phyloP scores from a whole-genome alignment of 1,139 yeast species.

The Magnusiomyces paraingens region DNA sequence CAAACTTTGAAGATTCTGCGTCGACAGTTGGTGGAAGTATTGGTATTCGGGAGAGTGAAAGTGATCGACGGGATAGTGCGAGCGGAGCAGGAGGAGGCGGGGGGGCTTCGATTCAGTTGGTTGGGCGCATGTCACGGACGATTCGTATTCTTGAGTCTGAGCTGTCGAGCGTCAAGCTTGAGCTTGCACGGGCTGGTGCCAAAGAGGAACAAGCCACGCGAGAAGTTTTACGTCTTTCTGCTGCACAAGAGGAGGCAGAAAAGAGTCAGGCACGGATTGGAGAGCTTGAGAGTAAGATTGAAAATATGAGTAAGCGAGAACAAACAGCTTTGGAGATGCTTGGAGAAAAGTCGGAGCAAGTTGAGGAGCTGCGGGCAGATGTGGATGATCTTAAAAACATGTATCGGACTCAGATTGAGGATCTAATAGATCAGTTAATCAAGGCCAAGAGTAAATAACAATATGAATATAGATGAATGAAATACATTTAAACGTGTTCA shows the following conservation, averaged over 20 bases:
- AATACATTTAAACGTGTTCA: background rate
- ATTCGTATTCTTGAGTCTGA: constrained; percentile 79
- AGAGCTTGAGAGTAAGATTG: constrained; percentile 39
- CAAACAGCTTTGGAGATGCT: constrained; percentile 65
- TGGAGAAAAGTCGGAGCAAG: constrained; percentile 85
- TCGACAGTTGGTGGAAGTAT: constrained; percentile 19
- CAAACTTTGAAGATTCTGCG: constrained; percentile 19
- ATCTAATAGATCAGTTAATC: constrained; percentile 59
- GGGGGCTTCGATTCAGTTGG: constrained; percentile 50
- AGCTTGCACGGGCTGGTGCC: constrained; percentile 44
- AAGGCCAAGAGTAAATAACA: constrained; percentile 13
- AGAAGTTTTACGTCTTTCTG: constrained; percentile 55
- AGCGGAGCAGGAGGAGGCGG: constrained; percentile 25
- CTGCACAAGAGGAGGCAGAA: constrained; percentile 46
- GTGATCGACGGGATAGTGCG: constrained; percentile 19
- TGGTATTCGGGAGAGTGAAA: background rate
- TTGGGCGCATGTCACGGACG: constrained; percentile 66
- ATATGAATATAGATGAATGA: background rate
- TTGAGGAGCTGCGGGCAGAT: constrained; percentile 81
- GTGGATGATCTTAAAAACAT: constrained; percentile 81
- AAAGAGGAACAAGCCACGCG: constrained; percentile 65
- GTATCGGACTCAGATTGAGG: constrained; percentile 77
- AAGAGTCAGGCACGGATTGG: constrained; percentile 37
- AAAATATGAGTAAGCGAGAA: constrained; percentile 32
- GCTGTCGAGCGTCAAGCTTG: constrained; percentile 57